phyloP scores from a whole-genome alignment of 2,329 filamentous ascomycete species.

The Hymenoscyphus linearis region DNA sequence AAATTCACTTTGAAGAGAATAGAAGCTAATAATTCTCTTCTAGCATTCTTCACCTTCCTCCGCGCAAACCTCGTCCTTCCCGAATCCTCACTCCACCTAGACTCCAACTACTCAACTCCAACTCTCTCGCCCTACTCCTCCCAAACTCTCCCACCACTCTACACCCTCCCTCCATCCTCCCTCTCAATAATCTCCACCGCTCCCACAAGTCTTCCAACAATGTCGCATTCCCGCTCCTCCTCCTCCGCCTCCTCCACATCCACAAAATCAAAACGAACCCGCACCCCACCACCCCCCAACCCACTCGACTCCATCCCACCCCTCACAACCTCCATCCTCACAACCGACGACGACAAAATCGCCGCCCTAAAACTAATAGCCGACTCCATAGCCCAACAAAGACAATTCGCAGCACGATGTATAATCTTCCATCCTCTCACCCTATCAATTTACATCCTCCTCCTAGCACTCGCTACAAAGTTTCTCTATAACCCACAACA shows the following conservation, averaged over 20 bases:
- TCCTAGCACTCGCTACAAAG: slow-evolving; percentile 42
- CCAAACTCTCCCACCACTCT: slow-evolving; percentile 33
- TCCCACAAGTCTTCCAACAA: slow-evolving; percentile 12
- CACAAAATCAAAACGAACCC: slow-evolving; percentile 15
- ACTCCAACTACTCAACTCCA: slow-evolving; percentile 59
- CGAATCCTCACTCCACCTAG: slow-evolving; percentile 33
- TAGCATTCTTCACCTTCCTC: slow-evolving; percentile 79
- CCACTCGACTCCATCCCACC: slow-evolving; percentile 50
- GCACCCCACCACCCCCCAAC: slow-evolving; percentile 31
- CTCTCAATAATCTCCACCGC: slow-evolving; percentile 35
- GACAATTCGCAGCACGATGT: slow-evolving; percentile 57
- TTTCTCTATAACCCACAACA: slow-evolving; percentile 34
- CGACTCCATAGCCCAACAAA: slow-evolving; percentile 78
- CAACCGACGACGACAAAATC: slow-evolving; percentile 53
- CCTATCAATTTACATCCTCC: slow-evolving; percentile 42
- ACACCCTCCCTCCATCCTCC: slow-evolving; percentile 29
- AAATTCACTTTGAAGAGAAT: background rate
- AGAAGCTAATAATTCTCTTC: background rate
- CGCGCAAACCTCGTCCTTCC: slow-evolving; percentile 72
- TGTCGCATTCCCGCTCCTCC: background rate
- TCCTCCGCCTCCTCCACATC: slow-evolving; percentile 17
- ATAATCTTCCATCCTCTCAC: slow-evolving; percentile 59
- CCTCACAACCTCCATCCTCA: slow-evolving; percentile 56
- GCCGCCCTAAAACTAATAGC: slow-evolving; percentile 69
- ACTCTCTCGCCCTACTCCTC: slow-evolving; percentile 50